These are phyloP conservation scores for Scheffersomyces insectosa DNA, from an alignment of 1,139 yeast genomes.

Conservation along the genomic window DNA sequence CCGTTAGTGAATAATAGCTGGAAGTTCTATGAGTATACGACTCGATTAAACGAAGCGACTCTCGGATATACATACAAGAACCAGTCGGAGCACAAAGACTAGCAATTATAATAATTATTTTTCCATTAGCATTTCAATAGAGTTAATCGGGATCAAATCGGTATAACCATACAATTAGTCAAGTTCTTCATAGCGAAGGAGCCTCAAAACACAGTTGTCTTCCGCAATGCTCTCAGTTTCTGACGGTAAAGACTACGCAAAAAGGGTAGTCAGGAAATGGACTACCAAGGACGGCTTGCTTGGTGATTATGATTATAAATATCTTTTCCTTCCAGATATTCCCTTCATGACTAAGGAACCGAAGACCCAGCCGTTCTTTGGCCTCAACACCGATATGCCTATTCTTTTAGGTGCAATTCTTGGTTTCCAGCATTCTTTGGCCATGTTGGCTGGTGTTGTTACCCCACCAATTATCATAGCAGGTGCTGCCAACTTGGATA, in stretches of 20 bases:
- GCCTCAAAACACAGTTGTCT: background rate
- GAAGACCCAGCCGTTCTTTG: slow-evolving; percentile 76
- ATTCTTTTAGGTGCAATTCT: slow-evolving; percentile 68
- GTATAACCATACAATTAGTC: slow-evolving; percentile 2
- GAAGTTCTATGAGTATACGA: no score
- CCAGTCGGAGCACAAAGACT: background rate
- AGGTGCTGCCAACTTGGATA: slow-evolving; percentile 54
- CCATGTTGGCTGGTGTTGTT: slow-evolving; percentile 89
- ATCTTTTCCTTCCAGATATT: slow-evolving; percentile 72
- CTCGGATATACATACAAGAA: no score
- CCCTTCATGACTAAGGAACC: slow-evolving; percentile 60
- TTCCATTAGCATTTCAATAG: background rate
- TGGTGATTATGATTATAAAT: slow-evolving; percentile 81
- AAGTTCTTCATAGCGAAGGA: background rate
- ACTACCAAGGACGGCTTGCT: slow-evolving; percentile 74
- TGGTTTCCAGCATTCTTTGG: slow-evolving; percentile 83
- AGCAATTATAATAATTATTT: background rate
- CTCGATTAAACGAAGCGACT: no score
- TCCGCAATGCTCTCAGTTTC: background rate
- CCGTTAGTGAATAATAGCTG: no score
- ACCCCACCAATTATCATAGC: slow-evolving; percentile 82
- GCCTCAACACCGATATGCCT: slow-evolving; percentile 78
- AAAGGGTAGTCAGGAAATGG: slow-evolving; percentile 40
- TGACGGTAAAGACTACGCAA: slow-evolving; percentile 17
- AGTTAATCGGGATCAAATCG: slow-evolving; percentile 3